Percentiles rank a stretch among this genome's conserved stretches.
phyloP scores from a whole-genome alignment of 1,284 basidiomycete species.

The Heterobasidion parviporum region DNA sequence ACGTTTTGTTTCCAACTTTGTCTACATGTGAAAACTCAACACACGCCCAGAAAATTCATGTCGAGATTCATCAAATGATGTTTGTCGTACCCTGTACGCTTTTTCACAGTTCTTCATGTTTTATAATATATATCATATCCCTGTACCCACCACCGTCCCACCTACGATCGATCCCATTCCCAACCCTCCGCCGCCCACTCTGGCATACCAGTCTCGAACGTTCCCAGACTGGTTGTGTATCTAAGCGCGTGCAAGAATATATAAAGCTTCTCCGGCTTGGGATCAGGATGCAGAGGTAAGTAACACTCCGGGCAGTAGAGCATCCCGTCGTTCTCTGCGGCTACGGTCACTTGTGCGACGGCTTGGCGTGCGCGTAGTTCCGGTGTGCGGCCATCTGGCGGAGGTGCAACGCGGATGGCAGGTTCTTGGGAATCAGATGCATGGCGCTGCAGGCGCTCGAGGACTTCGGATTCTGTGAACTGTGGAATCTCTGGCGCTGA shows the following conservation, averaged over 20 bases:
- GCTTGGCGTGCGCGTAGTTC: slow-evolving; percentile 9
- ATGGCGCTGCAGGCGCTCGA: slow-evolving; percentile 8
- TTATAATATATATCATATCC: neutral
- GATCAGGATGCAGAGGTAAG: slow-evolving; percentile 85
- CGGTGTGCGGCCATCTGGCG: slow-evolving; percentile 10
- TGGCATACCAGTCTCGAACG: slow-evolving; percentile 70
- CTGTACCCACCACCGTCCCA: neutral
- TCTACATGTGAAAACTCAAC: slow-evolving; percentile 6
- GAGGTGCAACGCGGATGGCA: slow-evolving; percentile 7
- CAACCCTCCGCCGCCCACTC: slow-evolving; percentile 63
- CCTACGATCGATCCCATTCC: slow-evolving; percentile 38
- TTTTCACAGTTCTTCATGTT: neutral
- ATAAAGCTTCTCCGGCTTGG: slow-evolving; percentile 82
- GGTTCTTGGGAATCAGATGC: neutral
- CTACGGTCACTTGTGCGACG: slow-evolving; percentile 9
- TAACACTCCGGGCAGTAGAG: slow-evolving; percentile 83
- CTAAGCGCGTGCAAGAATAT: slow-evolving; percentile 89
- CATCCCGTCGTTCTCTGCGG: slow-evolving; percentile 16
- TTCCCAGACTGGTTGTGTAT: slow-evolving; percentile 71
- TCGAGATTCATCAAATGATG: slow-evolving; percentile 61
- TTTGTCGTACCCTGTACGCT: neutral
- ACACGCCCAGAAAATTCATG: slow-evolving; percentile 60
- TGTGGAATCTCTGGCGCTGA: slow-evolving; percentile 2
- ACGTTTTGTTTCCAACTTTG: slow-evolving; percentile 20
- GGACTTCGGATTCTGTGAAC: slow-evolving; percentile 14